Evolutionary conservation across 2,329 filamentous ascomycete genomes (phyloP), one percentile per base, ranked within the genome.

Genomic region (Coccinonectria pachysandricola): DNA sequence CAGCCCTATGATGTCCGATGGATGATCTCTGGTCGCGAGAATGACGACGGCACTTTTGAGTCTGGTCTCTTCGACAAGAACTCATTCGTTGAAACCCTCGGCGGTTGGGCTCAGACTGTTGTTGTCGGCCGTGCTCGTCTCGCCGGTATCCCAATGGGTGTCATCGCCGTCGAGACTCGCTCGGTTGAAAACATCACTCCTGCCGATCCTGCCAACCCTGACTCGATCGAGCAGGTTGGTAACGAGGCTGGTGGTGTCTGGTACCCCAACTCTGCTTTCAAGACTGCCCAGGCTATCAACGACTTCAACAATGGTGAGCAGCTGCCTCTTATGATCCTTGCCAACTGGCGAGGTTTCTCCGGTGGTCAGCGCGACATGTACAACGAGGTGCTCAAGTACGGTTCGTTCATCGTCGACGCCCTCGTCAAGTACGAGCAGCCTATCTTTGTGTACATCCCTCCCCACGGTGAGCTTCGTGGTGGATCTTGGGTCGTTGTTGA

Each of bases 281-380:
- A 98, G 81, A 98, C 91, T 36, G 91, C 91, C 3, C 91, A 98
- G 61, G 91, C 91, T 30, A 93, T 98, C 64, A 86, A 81, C 49
- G 91, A 98, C 67, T 98, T 98, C 75, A 98, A 98, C 75, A 76
- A 93, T 42, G 91, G 91, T 55, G 91, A 98, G 64, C 91, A 98
- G 65, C 71, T 98, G 51, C 91, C 91, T 31, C 67, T 98, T 42
- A 96, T 98, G 86, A 98, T 98, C 54, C 76, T 98, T 39, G 91
- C 91, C 62, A 98, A 98, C 72, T 98, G 91, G 91, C 80, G 91
- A 76, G 91, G 91, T 68, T 98, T 98, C 84, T 98, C 91, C 43
- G 91, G 91, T 67, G 91, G 91, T 40, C 91, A 98, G 64, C 85
- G 88, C 45, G 91, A 98, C 62, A 98, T 98, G 91, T 98, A 92